These are phyloP conservation scores for Vitis rotundifolia DNA, from an alignment of 164 flowering plant species.

Conservation along the genomic window DNA sequence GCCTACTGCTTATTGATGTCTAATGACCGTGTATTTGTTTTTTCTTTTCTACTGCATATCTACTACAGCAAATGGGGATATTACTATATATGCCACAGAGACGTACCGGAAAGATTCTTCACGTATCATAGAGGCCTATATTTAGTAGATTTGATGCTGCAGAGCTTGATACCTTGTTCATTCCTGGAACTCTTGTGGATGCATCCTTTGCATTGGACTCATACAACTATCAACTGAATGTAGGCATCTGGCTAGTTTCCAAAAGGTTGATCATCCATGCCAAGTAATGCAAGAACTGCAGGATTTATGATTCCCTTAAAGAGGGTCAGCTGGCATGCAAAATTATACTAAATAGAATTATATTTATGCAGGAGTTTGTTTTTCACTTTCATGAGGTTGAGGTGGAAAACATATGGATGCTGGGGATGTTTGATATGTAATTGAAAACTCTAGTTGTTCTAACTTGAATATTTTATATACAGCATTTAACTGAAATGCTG, in stretches of 20 bases:
- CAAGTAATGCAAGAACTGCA: slow-evolving; percentile 11
- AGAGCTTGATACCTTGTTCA: slow-evolving; percentile 57
- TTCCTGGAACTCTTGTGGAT: slow-evolving; percentile 59
- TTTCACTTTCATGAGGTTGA: no score
- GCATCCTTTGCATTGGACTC: slow-evolving; percentile 66
- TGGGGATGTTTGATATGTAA: no score
- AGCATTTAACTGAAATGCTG: no score
- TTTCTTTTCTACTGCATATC: slow-evolving; percentile 56
- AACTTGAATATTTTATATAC: no score
- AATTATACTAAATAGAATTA: no score
- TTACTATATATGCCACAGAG: slow-evolving; percentile 51
- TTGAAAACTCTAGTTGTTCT: no score
- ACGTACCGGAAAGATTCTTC: slow-evolving; percentile 65
- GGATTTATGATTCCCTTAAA: no score
- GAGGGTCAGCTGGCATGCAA: neutral
- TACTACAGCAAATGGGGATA: slow-evolving; percentile 44
- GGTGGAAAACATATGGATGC: no score
- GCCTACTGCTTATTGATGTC: no score
- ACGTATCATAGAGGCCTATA: slow-evolving; percentile 45
- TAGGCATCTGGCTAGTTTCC: slow-evolving; percentile 74
- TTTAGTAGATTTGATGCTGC: slow-evolving; percentile 56
- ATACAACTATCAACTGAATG: slow-evolving; percentile 72
- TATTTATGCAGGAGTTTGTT: no score
- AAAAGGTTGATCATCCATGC: slow-evolving; percentile 43
- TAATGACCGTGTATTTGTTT: neutral